phyloP scores from a whole-genome alignment of 805 yeast genomes.

The Priceomyces medius region DNA sequence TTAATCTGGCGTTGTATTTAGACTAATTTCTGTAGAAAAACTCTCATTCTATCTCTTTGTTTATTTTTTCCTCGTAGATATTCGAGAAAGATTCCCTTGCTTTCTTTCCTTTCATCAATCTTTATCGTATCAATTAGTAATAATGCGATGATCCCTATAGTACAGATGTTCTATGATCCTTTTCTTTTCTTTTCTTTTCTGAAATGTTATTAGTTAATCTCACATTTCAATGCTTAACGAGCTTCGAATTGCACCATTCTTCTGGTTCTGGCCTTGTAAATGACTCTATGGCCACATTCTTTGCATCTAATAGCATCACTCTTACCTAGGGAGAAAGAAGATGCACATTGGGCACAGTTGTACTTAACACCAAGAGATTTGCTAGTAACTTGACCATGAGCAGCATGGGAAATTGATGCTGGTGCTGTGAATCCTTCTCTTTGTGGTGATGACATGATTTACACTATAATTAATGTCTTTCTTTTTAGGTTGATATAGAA shows the following conservation, averaged over 20 bases:
- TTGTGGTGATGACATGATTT: conserved; percentile 45
- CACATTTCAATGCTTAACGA: too few species aligned
- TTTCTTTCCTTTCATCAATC: too few species aligned
- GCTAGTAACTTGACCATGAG: conserved; percentile 72
- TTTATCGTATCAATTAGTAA: too few species aligned
- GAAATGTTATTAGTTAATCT: too few species aligned
- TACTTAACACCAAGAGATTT: conserved; percentile 82
- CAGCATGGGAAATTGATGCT: conserved; percentile 67
- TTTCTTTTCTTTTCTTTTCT: too few species aligned
- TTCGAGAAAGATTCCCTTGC: too few species aligned
- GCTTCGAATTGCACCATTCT: conserved; percentile 74
- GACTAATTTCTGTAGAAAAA: background rate
- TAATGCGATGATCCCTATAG: too few species aligned
- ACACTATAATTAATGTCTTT: too few species aligned
- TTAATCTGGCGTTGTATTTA: background rate
- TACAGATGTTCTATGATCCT: too few species aligned
- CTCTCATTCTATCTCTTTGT: background rate
- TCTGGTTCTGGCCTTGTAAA: conserved; percentile 95
- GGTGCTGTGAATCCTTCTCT: conserved; percentile 91
- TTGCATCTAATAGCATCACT: conserved; percentile 97
- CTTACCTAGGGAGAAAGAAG: conserved; percentile 80
- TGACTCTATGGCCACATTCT: conserved; percentile 97
- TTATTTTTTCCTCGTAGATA: too few species aligned
- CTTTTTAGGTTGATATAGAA: background rate
- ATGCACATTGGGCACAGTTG: conserved; percentile 95